Percentiles rank a stretch among this genome's conserved stretches.
Evolutionary conservation across 345 rosid genomes (phyloP).

Genomic region (Brassica rapa): DNA sequence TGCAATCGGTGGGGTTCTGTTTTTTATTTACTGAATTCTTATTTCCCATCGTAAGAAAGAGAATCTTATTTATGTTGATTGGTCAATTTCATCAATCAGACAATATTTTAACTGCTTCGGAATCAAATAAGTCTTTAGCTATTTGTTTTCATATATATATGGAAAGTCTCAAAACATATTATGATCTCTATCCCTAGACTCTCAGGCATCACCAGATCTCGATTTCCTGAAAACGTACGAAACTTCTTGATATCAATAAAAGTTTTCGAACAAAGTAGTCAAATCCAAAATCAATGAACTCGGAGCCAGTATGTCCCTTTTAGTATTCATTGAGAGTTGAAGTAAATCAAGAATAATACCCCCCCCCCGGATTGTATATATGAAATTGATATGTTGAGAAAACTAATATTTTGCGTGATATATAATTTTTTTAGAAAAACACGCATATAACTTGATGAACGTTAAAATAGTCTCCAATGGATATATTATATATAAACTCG

Average conservation of each 20-base stretch:
- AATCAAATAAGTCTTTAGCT: neutral
- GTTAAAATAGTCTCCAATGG: neutral
- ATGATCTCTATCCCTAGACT: neutral
- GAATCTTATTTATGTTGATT: slow-evolving; percentile 8
- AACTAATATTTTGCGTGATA: neutral
- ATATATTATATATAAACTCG: neutral
- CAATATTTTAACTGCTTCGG: slow-evolving; percentile 32
- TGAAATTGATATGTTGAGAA: neutral
- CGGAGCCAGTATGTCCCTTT: neutral
- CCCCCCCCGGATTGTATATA: neutral
- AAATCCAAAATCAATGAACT: slow-evolving; percentile 16
- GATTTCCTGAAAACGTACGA: neutral
- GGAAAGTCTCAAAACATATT: slow-evolving; percentile 6
- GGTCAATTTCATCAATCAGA: slow-evolving; percentile 23
- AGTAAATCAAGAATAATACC: neutral
- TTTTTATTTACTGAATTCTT: neutral
- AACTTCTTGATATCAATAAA: neutral
- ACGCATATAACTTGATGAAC: neutral
- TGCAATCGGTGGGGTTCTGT: slow-evolving; percentile 33
- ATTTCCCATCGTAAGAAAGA: slow-evolving; percentile 1
- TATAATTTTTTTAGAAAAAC: neutral
- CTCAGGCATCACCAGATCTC: neutral
- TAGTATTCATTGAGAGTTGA: neutral
- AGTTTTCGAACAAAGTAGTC: slow-evolving; percentile 11
- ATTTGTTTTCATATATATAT: neutral